Evolutionary conservation across 2,329 filamentous ascomycete species (phyloP).

Genomic region (Monilinia fructigena): DNA sequence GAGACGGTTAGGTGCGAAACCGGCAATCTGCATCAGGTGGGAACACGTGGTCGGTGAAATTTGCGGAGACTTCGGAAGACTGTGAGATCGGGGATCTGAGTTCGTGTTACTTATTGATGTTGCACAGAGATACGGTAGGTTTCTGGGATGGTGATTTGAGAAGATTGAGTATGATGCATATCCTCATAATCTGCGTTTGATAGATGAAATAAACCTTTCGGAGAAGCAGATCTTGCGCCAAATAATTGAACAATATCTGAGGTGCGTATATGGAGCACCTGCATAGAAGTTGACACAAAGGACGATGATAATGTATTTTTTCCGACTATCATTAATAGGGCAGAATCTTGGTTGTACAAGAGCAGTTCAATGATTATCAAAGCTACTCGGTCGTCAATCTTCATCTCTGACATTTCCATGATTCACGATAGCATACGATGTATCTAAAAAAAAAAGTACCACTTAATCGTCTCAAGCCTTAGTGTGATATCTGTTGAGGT

Average conservation of each 20-base stretch:
- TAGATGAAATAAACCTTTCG: conserved; percentile 2
- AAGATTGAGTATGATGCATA: background rate
- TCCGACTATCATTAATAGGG: background rate
- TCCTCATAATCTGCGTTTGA: background rate
- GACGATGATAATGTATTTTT: background rate
- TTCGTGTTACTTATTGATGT: conserved; percentile 2
- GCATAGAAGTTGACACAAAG: background rate
- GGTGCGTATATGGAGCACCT: background rate
- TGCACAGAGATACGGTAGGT: conserved; percentile 14
- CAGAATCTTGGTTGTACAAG: background rate
- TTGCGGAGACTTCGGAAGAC: conserved; percentile 14
- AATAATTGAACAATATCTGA: background rate
- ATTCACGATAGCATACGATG: background rate
- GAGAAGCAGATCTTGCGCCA: background rate
- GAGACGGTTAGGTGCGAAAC: conserved; percentile 22
- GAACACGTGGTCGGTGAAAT: conserved; percentile 22
- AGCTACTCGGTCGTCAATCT: background rate
- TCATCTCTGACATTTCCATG: background rate
- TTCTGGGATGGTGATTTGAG: background rate
- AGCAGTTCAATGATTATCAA: background rate
- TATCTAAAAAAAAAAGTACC: background rate
- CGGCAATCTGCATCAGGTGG: conserved; percentile 18
- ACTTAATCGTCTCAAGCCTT: background rate
- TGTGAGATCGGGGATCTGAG: conserved; percentile 15
- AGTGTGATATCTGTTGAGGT: background rate